Evolutionary conservation across 2,329 filamentous ascomycete genomes (phyloP), one percentile per base, ranked within the genome.

Genomic region (Dothideomycetidae sp.): DNA sequence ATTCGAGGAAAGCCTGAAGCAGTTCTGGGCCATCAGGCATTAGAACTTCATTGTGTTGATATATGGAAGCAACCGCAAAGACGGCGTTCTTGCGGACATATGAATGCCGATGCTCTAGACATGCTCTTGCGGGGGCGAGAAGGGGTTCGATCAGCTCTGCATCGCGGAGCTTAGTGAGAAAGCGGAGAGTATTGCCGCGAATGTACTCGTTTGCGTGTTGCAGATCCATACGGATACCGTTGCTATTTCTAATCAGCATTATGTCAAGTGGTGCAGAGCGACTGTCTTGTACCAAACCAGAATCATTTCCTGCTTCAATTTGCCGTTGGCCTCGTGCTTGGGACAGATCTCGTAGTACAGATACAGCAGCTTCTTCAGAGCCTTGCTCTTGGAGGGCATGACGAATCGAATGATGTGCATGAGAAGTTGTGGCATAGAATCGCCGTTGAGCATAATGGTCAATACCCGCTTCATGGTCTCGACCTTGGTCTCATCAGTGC

Each of bases 381-480:
- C 68, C 67, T 98, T 98, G 62, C 81, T 84, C 67, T 92, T 94
- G 46, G 85, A 93, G 10, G 90, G 90, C 90, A 98, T 98, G 52
- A 98, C 86, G 59, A 98, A 98, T 59, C 90, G 84, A 60, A 98
- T 98, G 55, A 98, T 98, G 66, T 96, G 90, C 90, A 98, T 98
- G 51, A 98, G 76, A 13, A 98, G 71, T 50, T 85, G 78, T 16
- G 86, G 81, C 79, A 98, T 90, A 29, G 90, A 78, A 56, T 98
- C 88, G 50, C 90, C 90, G 59, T 96, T 96, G 54, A 98, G 75
- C 90, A 98, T 96, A 56, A 94, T 76, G 46, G 83, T 93, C 56
- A 96, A 67, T 58, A 98, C 85, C 66, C 77, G 81, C 75, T 90
- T 92, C 84, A 92, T 92, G 12, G 56, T 59, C 21, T 58, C 55